Evolutionary conservation across 192 early-diverging fungal species (phyloP).

Genomic region (Coemansia sp.): DNA sequence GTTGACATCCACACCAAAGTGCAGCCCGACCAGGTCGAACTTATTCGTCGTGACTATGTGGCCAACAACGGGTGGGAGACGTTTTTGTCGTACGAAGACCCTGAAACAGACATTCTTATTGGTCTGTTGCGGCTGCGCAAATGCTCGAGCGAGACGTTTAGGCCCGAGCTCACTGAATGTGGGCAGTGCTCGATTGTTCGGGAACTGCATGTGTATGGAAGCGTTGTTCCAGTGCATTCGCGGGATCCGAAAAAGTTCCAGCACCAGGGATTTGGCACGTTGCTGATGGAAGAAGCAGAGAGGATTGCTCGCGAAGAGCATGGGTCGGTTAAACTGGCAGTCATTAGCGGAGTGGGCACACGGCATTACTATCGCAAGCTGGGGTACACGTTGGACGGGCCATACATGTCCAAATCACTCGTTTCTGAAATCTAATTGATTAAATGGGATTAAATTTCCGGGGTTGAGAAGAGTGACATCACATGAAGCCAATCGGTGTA

Average conservation of each 20-base stretch:
- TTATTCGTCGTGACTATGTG: slow-evolving; percentile 95
- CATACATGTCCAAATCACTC: slow-evolving; percentile 95
- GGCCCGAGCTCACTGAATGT: slow-evolving; percentile 80
- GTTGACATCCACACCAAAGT: slow-evolving; percentile 97
- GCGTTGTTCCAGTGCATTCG: slow-evolving; percentile 92
- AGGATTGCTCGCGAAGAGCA: slow-evolving; percentile 97
- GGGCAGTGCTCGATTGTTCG: slow-evolving; percentile 90
- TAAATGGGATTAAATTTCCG: neutral
- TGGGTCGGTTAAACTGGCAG: slow-evolving; percentile 88
- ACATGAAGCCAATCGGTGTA: too few species aligned
- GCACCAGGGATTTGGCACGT: slow-evolving; percentile 97
- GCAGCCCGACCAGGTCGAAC: slow-evolving; percentile 90
- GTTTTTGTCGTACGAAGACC: slow-evolving; percentile 98
- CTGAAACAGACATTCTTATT: slow-evolving; percentile 93
- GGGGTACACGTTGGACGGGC: slow-evolving; percentile 92
- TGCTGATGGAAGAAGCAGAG: slow-evolving; percentile 99
- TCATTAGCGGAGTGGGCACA: slow-evolving; percentile 97
- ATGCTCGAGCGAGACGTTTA: slow-evolving; percentile 83
- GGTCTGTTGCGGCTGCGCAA: slow-evolving; percentile 93
- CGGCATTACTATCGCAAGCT: slow-evolving; percentile 97
- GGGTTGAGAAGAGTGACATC: neutral
- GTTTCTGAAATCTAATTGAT: neutral
- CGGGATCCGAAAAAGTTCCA: slow-evolving; percentile 98
- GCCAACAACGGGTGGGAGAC: slow-evolving; percentile 99
- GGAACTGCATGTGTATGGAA: slow-evolving; percentile 98